Base-by-base conservation (phyloP, 306 rosid genomes). In the Urtica urens region DNA sequence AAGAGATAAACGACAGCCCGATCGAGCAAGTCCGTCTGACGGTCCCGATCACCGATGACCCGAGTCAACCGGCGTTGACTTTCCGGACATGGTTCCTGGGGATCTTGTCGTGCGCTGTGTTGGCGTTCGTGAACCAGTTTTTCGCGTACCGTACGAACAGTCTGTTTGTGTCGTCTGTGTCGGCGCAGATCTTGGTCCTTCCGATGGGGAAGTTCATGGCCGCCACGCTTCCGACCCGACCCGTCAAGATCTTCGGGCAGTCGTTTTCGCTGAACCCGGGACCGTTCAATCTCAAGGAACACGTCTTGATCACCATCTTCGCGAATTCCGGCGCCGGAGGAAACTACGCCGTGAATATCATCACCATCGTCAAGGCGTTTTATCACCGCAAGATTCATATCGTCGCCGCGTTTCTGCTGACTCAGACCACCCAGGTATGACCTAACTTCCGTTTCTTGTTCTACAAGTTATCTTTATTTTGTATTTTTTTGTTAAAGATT, bases 171-270 rank as follows among this genome's bases (percentile, higher is more conserved):
- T 58, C 87, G 0, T 70, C 93, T 0, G 80, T 84, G 4, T 68
- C 97, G 1, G 90, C 84, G 0, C 97, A 90, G 31, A 90, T 90
- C 51, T 42, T 81, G 13, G 66, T 69, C 2, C 84, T 90, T 0
- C 95, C 97, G 14, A 6, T 77, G 0, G 97, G 97, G 7, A 81
- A 74, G 64, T n/a, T 90, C 12, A 81, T 90, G 97, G 97, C 95
- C 16, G 78, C 82, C 22, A 65, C 75, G 1, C 73, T 90, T 10
- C 95, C 97, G 7, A 38, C 23, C 3, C 4, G 6, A 81, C 2
- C 95, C 97, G 0, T 20, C n/a, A n/a, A 74, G 5, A 76, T 86
- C 1, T 67, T 58, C 0, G 77, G 82, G 0, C 74, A 78, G 85
- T 54, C 74, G 0, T 81, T 90, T 57, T 33, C 97, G 0, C 0